phyloP scores from a whole-genome alignment of 441 rosid species.

The Bocquillonia castaneifolia region DNA sequence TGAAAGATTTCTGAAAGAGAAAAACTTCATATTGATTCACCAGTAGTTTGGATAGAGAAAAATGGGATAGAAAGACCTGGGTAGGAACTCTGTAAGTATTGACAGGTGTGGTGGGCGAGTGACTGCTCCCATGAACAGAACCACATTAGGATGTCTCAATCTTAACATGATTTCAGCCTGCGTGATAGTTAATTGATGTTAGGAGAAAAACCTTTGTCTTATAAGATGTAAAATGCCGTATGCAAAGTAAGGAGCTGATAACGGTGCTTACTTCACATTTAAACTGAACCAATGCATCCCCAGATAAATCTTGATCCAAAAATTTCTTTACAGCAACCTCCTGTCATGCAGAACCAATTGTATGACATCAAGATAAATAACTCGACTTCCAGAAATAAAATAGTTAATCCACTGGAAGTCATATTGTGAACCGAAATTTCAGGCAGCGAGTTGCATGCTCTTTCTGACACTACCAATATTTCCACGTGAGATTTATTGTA shows the following conservation, averaged over 20 bases:
- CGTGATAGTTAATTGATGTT: constrained; percentile 24
- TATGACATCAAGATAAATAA: constrained; percentile 18
- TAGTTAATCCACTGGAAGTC: constrained; percentile 3
- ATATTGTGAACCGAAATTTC: constrained; percentile 4
- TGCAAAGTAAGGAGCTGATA: constrained; percentile 19
- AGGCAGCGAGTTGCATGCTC: constrained; percentile 5
- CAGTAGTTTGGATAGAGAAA: neutral
- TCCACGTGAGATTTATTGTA: neutral
- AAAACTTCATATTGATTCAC: neutral
- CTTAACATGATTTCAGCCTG: constrained; percentile 96
- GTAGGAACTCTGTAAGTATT: constrained; percentile 87
- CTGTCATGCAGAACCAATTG: constrained; percentile 40
- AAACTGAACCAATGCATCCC: constrained; percentile 84
- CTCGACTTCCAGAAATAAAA: neutral
- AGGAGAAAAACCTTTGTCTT: neutral
- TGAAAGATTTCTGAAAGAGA: constrained; percentile 5
- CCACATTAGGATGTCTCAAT: constrained; percentile 94
- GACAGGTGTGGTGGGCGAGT: constrained; percentile 88
- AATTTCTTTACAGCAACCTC: constrained; percentile 99
- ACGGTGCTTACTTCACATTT: constrained; percentile 65
- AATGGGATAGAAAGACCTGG: constrained; percentile 48
- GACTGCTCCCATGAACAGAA: constrained; percentile 99
- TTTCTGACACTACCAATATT: neutral
- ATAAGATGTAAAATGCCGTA: neutral
- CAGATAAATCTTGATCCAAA: constrained; percentile 87